Evolutionary conservation across 2,329 filamentous ascomycete species (phyloP), one percentile per base, ranked within the genome.

Genomic region (Dactylellina drechsleri): DNA sequence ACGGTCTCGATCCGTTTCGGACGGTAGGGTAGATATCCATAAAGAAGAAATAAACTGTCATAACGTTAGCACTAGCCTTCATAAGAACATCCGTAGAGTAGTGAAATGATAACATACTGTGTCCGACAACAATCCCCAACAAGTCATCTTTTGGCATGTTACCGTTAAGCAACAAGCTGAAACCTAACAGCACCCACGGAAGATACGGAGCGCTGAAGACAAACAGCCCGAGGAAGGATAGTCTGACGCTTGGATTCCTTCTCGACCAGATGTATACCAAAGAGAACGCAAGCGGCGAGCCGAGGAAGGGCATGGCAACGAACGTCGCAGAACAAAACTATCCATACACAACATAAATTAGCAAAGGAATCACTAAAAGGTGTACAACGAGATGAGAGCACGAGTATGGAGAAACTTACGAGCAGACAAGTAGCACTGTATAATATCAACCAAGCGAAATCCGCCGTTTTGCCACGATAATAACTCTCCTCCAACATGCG

Each of bases 221-320:
- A 49, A 98, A 83, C 56, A 99, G 82, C 0, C 95, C 95, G 3
- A 99, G 84, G 81, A 97, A 93, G 81, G 92, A 96, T 13, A 99
- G 86, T 70, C 92, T 86, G 0, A 93, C 96, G 77, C 97, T 92
- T 0, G 95, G 94, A 81, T 99, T 98, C 68, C 94, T 89, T 62
- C 95, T 88, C 77, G 93, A 95, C 95, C 95, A 99, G 80, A 99
- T 97, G 82, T 99, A 99, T 67, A 98, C 94, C 76, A 99, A 85
- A 4, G 92, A 97, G 58, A 92, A 96, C 2, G 92, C 96, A 13
- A 99, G 86, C 1, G 94, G 92, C 49, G 93, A 92, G n/a, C 95
- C 95, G 10, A 99, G 87, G 82, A 97, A 99, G 0, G 92, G 92
- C 85, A 98, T 92, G 26, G 91, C 50, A 20, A 74, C 62, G 20